A percentile compares a stretch with the other conserved stretches of the same genome.
phyloP scores from a whole-genome alignment of 1,284 basidiomycete genomes.

The Leccinum griseonigrum region DNA sequence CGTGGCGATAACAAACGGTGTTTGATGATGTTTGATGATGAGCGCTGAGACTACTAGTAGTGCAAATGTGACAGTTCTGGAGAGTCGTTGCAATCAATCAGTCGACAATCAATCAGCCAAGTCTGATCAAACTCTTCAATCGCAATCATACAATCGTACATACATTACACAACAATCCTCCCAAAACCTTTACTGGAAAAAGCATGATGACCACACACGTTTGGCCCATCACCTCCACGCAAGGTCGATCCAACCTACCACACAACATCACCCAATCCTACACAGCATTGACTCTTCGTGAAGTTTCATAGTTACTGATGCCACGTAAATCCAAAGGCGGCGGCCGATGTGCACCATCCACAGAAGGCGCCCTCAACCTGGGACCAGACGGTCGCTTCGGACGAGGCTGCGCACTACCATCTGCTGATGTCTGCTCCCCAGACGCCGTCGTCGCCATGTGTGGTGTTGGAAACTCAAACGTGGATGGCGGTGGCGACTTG shows the following conservation, averaged over 20 bases:
- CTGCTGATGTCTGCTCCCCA: constrained; percentile 9
- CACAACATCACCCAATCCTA: neutral
- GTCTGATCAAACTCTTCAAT: neutral
- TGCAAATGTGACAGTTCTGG: neutral
- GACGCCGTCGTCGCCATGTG: neutral
- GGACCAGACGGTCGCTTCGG: constrained; percentile 41
- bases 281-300: neutral
- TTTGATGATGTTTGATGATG: neutral
- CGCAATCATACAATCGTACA: neutral
- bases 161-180: constrained; percentile 15
- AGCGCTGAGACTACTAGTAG: neutral
- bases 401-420: constrained; percentile 22
- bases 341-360: constrained; percentile 29
- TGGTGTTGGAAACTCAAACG: constrained; percentile 22
- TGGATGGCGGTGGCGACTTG: constrained; percentile 25
- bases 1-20: constrained; percentile 1
- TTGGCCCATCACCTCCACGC: neutral
- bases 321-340: constrained; percentile 35
- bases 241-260: constrained; percentile 13
- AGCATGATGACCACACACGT: neutral
- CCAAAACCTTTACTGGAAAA: constrained; percentile 18
- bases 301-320: constrained; percentile 14
- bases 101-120: constrained; percentile 1
- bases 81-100: neutral
- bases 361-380: constrained; percentile 24